A percentile compares a stretch with the other conserved stretches of the same genome.
These are phyloP conservation scores for Areca catechu DNA, from an alignment of 176 grass and related monocot genomes.

Conservation along the genomic window DNA sequence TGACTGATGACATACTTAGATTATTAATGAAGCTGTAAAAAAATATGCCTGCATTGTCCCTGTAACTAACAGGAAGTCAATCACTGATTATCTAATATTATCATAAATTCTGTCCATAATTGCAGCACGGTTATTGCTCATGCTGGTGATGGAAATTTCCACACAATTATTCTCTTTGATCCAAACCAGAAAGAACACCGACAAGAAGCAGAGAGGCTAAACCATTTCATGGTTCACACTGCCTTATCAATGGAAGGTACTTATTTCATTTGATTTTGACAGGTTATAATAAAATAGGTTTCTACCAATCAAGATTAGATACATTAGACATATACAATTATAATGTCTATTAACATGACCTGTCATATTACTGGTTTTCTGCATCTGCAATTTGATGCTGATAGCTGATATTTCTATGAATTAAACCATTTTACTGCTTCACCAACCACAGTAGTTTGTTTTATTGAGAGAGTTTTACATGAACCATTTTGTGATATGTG, in stretches of 20 bases:
- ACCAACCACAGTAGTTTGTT: too few species aligned
- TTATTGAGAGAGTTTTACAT: too few species aligned
- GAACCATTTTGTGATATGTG: too few species aligned
- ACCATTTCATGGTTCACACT: conserved; percentile 95
- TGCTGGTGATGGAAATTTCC: conserved; percentile 98
- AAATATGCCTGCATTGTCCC: neutral
- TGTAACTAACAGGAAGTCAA: neutral
- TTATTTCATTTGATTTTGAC: neutral
- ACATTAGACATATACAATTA: too few species aligned
- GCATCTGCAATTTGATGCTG: too few species aligned
- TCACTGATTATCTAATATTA: conserved; percentile 4
- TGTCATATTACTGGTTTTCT: too few species aligned
- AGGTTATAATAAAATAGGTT: too few species aligned
- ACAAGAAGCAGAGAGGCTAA: conserved; percentile 74
- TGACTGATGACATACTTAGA: neutral
- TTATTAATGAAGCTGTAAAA: neutral
- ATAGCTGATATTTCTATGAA: too few species aligned
- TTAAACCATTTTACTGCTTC: too few species aligned
- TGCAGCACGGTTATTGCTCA: conserved; percentile 77
- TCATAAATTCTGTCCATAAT: conserved; percentile 22
- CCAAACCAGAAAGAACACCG: conserved; percentile 56
- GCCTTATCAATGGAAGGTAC: conserved; percentile 96
- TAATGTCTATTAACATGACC: too few species aligned
- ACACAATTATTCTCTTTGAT: conserved; percentile 95
- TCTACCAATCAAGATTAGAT: too few species aligned